These are phyloP conservation scores for Urtica urens DNA, from an alignment of 306 rosid species.

Conservation along the genomic window DNA sequence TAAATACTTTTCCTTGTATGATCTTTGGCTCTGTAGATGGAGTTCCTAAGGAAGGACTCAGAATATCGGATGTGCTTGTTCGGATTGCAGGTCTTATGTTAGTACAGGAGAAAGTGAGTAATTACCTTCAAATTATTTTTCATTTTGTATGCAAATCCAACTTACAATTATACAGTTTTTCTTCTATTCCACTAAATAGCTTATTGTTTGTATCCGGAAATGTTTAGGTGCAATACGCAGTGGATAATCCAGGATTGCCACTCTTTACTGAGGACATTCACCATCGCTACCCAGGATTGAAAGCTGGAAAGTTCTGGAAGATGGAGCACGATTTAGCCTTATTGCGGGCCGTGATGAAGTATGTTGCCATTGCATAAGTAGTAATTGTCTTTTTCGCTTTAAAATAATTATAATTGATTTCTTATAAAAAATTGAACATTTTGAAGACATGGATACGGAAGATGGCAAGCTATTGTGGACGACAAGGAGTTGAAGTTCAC, in stretches of 20 bases:
- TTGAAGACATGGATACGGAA: constrained; percentile 91
- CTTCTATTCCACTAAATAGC: constrained; percentile 10
- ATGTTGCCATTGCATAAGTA: constrained; percentile 11
- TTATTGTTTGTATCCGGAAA: constrained; percentile 20
- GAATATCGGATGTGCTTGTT: constrained; percentile 81
- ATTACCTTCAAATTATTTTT: background rate
- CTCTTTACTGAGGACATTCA: constrained; percentile 61
- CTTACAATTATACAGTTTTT: too few relatives aligned
- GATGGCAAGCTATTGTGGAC: constrained; percentile 98
- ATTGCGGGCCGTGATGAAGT: constrained; percentile 74
- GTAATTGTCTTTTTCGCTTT: background rate
- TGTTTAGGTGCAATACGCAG: constrained; percentile 55
- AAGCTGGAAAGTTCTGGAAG: constrained; percentile 85
- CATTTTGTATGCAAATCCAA: too few relatives aligned
- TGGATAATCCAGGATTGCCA: constrained; percentile 43
- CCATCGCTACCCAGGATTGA: constrained; percentile 61
- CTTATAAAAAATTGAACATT: constrained; percentile 9
- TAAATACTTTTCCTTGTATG: constrained; percentile 8
- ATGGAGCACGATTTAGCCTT: constrained; percentile 71
- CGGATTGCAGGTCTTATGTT: constrained; percentile 70
- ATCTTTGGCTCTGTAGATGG: constrained; percentile 56
- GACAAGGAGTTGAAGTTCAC: constrained; percentile 85
- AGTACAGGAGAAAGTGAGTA: constrained; percentile 72
- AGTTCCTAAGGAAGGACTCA: constrained; percentile 95
- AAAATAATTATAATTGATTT: background rate